A percentile compares a stretch with the other conserved stretches of the same genome.
phyloP scores from a whole-genome alignment of 2,329 filamentous ascomycete species.

The Trichothecium sympodiale region DNA sequence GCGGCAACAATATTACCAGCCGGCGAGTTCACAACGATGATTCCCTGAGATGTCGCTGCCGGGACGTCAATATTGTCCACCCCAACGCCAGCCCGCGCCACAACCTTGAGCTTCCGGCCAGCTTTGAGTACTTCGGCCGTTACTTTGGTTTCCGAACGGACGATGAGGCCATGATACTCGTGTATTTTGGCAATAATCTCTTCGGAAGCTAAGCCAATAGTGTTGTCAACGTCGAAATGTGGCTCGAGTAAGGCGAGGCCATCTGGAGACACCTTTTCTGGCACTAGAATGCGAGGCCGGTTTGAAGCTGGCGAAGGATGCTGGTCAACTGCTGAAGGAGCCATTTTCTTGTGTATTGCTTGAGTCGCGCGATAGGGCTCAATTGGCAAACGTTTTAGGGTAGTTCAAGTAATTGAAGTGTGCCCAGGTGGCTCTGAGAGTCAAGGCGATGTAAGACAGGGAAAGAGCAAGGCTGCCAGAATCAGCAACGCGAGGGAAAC shows the following conservation, averaged over 20 bases:
- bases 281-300: conserved; percentile 50
- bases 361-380: not conserved
- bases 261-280: conserved; percentile 72
- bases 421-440: too few relatives aligned
- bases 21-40: conserved; percentile 73
- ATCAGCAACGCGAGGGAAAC: too few relatives aligned
- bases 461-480: too few relatives aligned
- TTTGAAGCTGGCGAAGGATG: not conserved
- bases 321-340: conserved; percentile 13
- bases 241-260: conserved; percentile 58
- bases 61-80: conserved; percentile 75
- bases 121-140: conserved; percentile 55
- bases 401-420: too few relatives aligned
- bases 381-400: too few relatives aligned
- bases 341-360: conserved; percentile 9
- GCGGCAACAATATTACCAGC: conserved; percentile 73
- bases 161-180: conserved; percentile 64
- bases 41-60: conserved; percentile 59
- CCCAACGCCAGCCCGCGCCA: conserved; percentile 70
- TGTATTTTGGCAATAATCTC: conserved; percentile 58
- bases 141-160: conserved; percentile 74
- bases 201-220: conserved; percentile 47
- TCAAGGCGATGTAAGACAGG: too few relatives aligned
- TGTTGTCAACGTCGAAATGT: conserved; percentile 59
- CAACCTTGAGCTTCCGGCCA: conserved; percentile 60